Base-by-base conservation (phyloP, 257 asterid species). In the Plantago major region DNA sequence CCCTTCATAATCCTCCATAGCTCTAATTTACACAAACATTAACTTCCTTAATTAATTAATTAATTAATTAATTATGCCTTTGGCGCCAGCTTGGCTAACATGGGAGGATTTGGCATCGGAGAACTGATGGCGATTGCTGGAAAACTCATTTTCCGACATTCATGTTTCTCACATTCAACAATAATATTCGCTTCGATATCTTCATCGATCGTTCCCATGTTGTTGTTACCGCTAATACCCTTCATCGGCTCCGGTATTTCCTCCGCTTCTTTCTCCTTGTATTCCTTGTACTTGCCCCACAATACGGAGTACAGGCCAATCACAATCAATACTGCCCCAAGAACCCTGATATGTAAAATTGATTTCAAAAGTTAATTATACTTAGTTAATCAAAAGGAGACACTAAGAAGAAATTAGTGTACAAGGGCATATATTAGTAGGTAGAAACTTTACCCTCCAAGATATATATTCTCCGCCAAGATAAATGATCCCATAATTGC, bases 401-500 rank as follows among this genome's bases (percentile, higher is more conserved):
- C n/a, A n/a, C n/a, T n/a, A 28, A 49, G 62, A 9, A 14, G 11
- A 58, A 10, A 4, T 33, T n/a, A 7, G 13, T 14, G 14, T 15
- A 44, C 10, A 37, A 38, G 3, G 6, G 33, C 15, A 12, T 13
- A 28, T 44, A 15, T 14, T 42, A 11, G 40, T 10, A 13, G 16
- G 2, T 42, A 58, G 44, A 61, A 30, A 18, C 26, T 51, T 74
- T 79, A 90, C 98, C 94, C 96, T 85, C 98, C 96, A 42, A 82
- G 42, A 26, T 80, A 90, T 12, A 88, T 82, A 46, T 90, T 85
- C 58, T 88, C 98, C 1, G 90, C 85, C 55, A 90, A 68, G 45
- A 90, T 88, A 72, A 88, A 85, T n/a, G 90, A 90, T 7, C 98
- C 96, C 96, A 88, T 82, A 57, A 88, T 74, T 5, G 98, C 94